Percentiles rank a stretch among this genome's conserved stretches.
Conservation (phyloP, 768 basidiomycete genomes). For the Heimioporus sp. region DNA sequence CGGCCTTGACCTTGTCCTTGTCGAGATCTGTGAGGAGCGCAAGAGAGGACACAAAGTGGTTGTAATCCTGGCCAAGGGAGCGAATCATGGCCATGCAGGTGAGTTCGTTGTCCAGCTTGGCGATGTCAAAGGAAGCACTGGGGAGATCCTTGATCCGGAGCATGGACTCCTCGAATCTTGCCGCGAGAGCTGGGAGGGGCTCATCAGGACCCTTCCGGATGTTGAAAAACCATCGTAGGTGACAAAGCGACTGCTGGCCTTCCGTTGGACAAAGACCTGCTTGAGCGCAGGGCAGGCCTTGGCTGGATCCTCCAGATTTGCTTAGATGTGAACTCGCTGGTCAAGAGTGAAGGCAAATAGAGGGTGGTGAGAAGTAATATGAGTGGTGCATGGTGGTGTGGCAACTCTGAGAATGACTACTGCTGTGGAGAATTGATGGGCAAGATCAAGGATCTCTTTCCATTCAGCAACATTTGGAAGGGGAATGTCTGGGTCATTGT, state of each 20-base stretch:
- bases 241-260: slow-evolving; percentile 1
- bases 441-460: no score
- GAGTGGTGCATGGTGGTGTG: no score
- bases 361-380: no score
- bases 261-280: no score
- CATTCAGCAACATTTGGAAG: no score
- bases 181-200: slow-evolving; percentile 1
- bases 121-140: neutral
- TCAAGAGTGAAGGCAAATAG: no score
- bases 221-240: slow-evolving; percentile 10
- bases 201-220: slow-evolving; percentile 6
- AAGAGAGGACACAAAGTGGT: slow-evolving; percentile 12
- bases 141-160: slow-evolving; percentile 5
- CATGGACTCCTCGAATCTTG: slow-evolving; percentile 3
- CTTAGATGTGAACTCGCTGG: no score
- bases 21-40: slow-evolving; percentile 4
- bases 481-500: no score
- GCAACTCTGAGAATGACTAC: no score
- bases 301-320: no score
- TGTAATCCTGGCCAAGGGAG: slow-evolving; percentile 6
- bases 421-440: no score
- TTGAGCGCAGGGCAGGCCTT: no score
- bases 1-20: slow-evolving; percentile 9
- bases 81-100: slow-evolving; percentile 10
- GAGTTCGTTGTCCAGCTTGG: slow-evolving; percentile 1